Evolutionary conservation across 306 rosid genomes (phyloP), one percentile per base, ranked within the genome.

Genomic region (Canavalia gladiata): DNA sequence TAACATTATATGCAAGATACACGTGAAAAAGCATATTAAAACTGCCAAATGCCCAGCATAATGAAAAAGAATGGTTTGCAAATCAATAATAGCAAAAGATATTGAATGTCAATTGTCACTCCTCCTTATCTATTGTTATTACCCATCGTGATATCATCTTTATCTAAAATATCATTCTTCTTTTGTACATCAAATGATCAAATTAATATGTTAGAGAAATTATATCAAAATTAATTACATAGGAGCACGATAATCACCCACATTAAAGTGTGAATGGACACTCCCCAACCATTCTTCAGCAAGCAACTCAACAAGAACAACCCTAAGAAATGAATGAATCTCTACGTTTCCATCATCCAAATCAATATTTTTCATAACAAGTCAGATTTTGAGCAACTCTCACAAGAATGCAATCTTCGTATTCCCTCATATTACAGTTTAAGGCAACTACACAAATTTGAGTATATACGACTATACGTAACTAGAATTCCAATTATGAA

Each of bases 341-440:
- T 52, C 67, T 52, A n/a, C 13, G 5, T 58, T 59, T 59, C 50
- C 60, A 59, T 74, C 25, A 80, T 46, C 70, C 31, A 62, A 74
- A 74, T 10, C 9, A 52, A 84, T 45, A 67, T 25, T 67, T 79
- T 59, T 77, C 74, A 47, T 13, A 33, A 59, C 71, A 78, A 59
- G 75, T 54, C 66, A 76, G 29, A 52, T 70, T 80, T 80, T 62
- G 69, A 60, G 71, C 42, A 52, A 69, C 79, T 60, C 81, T 30
- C 57, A 54, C 50, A 70, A 37, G 11, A 47, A 55, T 63, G 69
- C 13, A 31, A 76, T 49, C 41, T 47, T 56, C 3, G 45, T 11
- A 64, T 63, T 70, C 66, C 83, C 47, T 49, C 64, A 29, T 68
- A 55, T 63, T 67, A 81, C 64, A 75, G 28, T 79, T 34, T 43